Conservation (phyloP, 1,284 basidiomycete species). For the Trichosporon sp. region DNA sequence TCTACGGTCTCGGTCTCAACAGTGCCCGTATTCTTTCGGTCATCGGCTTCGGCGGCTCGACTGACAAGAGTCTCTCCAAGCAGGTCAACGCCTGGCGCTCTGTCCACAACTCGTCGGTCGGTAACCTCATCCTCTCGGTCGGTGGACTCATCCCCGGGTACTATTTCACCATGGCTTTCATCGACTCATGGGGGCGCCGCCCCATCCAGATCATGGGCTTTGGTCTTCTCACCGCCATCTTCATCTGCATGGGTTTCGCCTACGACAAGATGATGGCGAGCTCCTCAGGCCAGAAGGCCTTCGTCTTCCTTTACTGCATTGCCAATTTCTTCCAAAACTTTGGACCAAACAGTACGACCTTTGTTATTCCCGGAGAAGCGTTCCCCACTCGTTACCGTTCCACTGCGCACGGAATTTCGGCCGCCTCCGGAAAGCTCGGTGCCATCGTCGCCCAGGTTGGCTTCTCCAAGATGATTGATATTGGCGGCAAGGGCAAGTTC, state of each 20-base stretch:
- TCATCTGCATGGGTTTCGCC: conserved; percentile 64
- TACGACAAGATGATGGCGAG: conserved; percentile 69
- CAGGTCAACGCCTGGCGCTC: conserved; percentile 52
- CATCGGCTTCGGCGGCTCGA: conserved; percentile 60
- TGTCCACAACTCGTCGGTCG: conserved; percentile 49
- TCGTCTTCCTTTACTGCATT: conserved; percentile 59
- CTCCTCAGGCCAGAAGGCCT: conserved; percentile 60
- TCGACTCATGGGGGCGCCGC: conserved; percentile 57
- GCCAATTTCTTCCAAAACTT: conserved; percentile 60
- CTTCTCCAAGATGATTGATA: conserved; percentile 70
- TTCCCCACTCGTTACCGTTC: conserved; percentile 86
- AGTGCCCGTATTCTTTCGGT: conserved; percentile 64
- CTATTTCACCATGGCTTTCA: conserved; percentile 52
- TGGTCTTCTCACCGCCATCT: conserved; percentile 60
- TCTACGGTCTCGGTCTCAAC: conserved; percentile 83
- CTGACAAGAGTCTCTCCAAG: conserved; percentile 47
- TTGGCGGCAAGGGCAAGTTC: conserved; percentile 65
- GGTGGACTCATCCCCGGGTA: conserved; percentile 62
- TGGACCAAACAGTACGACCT: conserved; percentile 81
- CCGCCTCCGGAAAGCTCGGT: conserved; percentile 78
- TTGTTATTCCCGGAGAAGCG: conserved; percentile 75
- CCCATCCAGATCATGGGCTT: conserved; percentile 72
- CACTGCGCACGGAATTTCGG: conserved; percentile 81
- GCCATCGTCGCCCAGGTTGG: conserved; percentile 81
- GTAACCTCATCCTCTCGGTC: conserved; percentile 67